Conservation (phyloP, 331 rosid species). For the Rosa hybrid region DNA sequence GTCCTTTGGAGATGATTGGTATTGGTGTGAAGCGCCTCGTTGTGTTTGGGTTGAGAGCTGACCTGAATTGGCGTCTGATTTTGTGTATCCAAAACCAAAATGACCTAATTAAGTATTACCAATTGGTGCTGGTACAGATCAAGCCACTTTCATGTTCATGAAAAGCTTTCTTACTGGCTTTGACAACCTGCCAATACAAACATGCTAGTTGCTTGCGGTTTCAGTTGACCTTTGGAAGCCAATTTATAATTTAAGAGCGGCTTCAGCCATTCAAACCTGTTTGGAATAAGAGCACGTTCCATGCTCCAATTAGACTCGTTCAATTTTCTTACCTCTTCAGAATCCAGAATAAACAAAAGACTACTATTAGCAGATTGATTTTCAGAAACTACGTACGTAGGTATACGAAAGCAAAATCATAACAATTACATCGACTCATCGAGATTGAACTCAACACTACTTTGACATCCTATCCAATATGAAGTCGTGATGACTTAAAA, state of each 20-base stretch:
- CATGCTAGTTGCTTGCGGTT: not conserved
- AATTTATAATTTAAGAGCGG: not conserved
- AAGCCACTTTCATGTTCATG: not conserved
- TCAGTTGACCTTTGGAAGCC: not conserved
- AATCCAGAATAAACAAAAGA: not conserved
- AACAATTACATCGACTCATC: not conserved
- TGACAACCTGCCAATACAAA: not conserved
- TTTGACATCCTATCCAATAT: not conserved
- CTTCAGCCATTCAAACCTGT: not conserved
- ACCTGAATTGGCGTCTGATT: constrained; percentile 1
- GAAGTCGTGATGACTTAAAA: not conserved
- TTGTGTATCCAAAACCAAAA: not conserved
- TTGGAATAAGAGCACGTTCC: not conserved
- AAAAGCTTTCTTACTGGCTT: not conserved
- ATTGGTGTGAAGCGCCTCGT: not conserved
- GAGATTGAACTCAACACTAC: not conserved
- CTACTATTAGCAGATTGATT: not conserved
- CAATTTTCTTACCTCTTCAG: not conserved
- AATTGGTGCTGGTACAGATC: not conserved
- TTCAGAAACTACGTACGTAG: not conserved
- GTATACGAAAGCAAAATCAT: not conserved
- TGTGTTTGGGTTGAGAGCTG: not conserved
- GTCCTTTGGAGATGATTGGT: not conserved
- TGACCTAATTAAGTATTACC: not conserved
- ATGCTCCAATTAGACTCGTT: not conserved